Percentiles rank a stretch among this genome's conserved stretches.
Conservation (phyloP, 208 protist genomes). For the Leishmania mexicana region DNA sequence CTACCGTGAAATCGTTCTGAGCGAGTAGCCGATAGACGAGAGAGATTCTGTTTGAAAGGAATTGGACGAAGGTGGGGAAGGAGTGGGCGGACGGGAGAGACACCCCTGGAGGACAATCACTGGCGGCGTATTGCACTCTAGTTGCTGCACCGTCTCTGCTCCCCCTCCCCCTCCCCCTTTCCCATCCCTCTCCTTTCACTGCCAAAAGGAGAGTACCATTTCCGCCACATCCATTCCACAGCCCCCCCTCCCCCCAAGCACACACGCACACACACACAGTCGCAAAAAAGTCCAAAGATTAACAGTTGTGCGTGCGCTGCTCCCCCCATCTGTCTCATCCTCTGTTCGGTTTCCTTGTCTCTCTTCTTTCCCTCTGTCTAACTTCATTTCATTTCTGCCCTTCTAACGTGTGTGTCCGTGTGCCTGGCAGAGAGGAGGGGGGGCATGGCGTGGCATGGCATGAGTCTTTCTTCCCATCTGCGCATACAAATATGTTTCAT, state of each 20-base stretch:
- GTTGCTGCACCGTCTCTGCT: neutral
- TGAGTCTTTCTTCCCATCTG: neutral
- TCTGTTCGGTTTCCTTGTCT: neutral
- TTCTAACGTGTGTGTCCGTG: neutral
- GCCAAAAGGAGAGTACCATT: neutral
- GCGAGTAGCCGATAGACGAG: constrained; percentile 3
- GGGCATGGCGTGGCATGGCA: neutral
- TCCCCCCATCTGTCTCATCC: neutral
- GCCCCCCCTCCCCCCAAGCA: neutral
- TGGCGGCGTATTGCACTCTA: neutral
- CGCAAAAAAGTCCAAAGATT: neutral
- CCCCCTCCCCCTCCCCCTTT: neutral
- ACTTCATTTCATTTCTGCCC: neutral
- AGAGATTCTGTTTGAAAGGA: neutral
- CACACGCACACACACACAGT: neutral
- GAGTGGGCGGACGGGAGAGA: too few relatives aligned
- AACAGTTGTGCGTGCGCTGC: neutral
- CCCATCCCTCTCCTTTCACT: neutral
- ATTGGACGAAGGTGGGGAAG: neutral
- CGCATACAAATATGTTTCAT: neutral
- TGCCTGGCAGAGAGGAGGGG: too few relatives aligned
- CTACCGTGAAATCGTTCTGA: constrained; percentile 68
- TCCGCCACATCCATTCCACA: constrained; percentile 1
- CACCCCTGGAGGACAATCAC: neutral
- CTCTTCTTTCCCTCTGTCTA: neutral